Base-by-base conservation (phyloP, 257 asterid species). In the Euphrasia confusa region DNA sequence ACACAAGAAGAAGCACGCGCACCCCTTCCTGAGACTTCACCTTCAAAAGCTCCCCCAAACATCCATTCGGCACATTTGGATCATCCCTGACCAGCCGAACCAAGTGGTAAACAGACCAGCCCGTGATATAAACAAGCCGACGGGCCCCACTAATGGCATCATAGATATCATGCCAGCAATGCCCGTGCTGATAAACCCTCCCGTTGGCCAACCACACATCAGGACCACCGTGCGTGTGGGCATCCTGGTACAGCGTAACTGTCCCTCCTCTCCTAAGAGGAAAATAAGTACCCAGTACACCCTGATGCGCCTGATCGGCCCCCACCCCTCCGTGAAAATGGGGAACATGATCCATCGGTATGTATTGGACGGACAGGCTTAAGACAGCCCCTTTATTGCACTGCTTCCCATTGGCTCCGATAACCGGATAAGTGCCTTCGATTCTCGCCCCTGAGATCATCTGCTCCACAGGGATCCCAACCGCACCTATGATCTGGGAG, bases 31-130 rank as follows among this genome's bases (percentile, higher is more conserved):
- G 92, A 30, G 97, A 90, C 73, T 87, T 90, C 9, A 27, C 63
- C 72, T 90, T 87, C 77, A 90, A 82, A 70, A 90, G 71, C 39
- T 84, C 84, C 49, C 95, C 97, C 76, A 90, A 68, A 63, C 61
- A 56, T 65, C 82, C 73, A 26, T 75, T 66, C 12, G 65, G 61
- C 1, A 61, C 70, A 57, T 67, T 71, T 7, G 75, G 83, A 54
- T 74, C 83, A 56, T 87, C 90, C 68, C 97, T 74, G 53, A 90
- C 92, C 44, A 90, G 94, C 68, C 78, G 72, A 76, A 90, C 90
- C 17, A 87, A 61, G 66, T 90, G 97, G 64, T 79, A 63, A n/a
- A 90, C 95, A 1, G 97, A 87, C 97, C 97, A 90, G 4, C 97
- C 97, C 0, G 95, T 84, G 45, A 90, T 90, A 68, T 90, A 90